These are phyloP conservation scores for Larix kaempferi DNA, from an alignment of 75 land plant genomes.

Conservation along the genomic window DNA sequence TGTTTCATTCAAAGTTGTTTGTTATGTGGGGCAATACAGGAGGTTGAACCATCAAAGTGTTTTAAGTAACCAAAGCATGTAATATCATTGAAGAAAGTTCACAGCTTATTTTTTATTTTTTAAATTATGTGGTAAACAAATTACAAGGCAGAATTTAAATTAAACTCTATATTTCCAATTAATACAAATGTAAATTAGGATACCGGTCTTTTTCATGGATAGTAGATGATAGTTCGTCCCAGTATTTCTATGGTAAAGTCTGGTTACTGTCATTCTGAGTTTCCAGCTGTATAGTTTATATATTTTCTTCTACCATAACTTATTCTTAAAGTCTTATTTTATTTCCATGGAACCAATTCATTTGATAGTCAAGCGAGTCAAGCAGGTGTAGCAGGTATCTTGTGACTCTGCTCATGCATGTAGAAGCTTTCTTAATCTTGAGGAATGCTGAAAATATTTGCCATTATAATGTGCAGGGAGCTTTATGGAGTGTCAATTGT, in stretches of 20 bases:
- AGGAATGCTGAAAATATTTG: background rate
- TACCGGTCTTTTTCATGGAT: background rate
- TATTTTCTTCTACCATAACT: background rate
- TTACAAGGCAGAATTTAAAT: too few relatives aligned
- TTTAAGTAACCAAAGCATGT: background rate
- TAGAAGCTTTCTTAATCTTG: background rate
- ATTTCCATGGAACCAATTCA: background rate
- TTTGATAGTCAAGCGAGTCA: background rate
- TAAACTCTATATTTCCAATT: background rate
- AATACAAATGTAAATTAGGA: background rate
- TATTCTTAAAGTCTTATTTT: background rate
- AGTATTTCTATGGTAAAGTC: background rate
- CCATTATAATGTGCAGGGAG: slow-evolving; percentile 53
- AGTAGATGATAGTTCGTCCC: background rate
- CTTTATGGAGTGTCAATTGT: slow-evolving; percentile 87
- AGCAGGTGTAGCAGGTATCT: background rate
- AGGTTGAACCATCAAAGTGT: background rate
- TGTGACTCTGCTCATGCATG: too few relatives aligned
- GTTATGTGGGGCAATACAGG: background rate
- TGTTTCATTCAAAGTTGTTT: too few relatives aligned
- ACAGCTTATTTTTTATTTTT: background rate
- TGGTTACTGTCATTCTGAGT: background rate
- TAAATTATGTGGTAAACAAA: background rate
- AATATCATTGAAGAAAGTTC: background rate
- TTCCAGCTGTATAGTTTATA: background rate